phyloP scores from a whole-genome alignment of 2,329 filamentous ascomycete genomes.

The Biscogniauxia sp. region DNA sequence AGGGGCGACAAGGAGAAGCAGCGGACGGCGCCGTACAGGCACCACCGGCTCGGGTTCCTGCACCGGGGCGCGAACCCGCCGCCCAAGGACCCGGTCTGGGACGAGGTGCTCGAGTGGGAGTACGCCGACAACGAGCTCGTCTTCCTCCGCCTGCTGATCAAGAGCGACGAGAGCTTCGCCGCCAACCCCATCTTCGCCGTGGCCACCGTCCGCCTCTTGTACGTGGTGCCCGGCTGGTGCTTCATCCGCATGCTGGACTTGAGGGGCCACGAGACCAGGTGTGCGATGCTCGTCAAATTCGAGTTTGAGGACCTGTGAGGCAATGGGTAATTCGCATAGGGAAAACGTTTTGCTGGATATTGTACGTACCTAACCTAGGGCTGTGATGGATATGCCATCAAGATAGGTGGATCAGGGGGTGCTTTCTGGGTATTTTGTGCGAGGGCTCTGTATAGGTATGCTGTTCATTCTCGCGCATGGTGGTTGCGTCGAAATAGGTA shows the following conservation, averaged over 20 bases:
- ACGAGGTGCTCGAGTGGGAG: slow-evolving; percentile 65
- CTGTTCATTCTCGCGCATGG: no score
- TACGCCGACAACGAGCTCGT: slow-evolving; percentile 65
- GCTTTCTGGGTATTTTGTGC: no score
- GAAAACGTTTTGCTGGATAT: no score
- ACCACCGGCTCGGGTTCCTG: slow-evolving; percentile 56
- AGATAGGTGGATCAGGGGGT: no score
- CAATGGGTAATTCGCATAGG: background rate
- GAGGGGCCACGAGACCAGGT: slow-evolving; percentile 61
- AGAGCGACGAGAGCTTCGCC: slow-evolving; percentile 63
- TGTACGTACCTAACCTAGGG: no score
- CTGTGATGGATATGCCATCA: no score
- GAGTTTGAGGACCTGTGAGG: slow-evolving; percentile 45
- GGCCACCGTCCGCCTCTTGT: slow-evolving; percentile 57
- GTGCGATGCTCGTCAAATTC: slow-evolving; percentile 60
- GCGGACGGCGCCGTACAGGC: slow-evolving; percentile 60
- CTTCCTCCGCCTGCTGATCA: slow-evolving; percentile 64
- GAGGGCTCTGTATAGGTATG: no score
- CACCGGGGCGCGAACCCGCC: slow-evolving; percentile 58
- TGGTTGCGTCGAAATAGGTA: no score
- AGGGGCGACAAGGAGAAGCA: slow-evolving; percentile 52
- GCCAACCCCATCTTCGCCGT: slow-evolving; percentile 62
- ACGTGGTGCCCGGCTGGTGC: slow-evolving; percentile 56
- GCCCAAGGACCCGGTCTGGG: slow-evolving; percentile 61
- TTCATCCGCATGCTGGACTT: slow-evolving; percentile 66